Conservation (phyloP, 257 asterid genomes). For the Echium plantagineum region DNA sequence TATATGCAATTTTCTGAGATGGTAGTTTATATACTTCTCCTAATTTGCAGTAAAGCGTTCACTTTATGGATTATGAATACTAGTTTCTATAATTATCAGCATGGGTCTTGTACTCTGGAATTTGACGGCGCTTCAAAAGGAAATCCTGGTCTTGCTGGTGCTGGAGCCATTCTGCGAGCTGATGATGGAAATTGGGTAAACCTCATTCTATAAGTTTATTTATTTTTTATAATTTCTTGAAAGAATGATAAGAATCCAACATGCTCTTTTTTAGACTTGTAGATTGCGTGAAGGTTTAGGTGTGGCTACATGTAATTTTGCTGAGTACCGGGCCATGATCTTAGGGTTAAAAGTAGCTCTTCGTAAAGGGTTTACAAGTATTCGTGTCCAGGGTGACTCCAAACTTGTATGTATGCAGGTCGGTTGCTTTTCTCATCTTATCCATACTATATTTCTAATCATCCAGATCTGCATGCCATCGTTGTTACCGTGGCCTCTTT, state of each 20-base stretch:
- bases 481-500: too few relatives aligned
- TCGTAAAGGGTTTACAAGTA: slow-evolving; percentile 16
- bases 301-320: slow-evolving; percentile 16
- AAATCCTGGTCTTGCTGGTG: slow-evolving; percentile 48
- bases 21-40: too few relatives aligned
- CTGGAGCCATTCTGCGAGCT: slow-evolving; percentile 38
- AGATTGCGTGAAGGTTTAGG: slow-evolving; percentile 21
- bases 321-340: slow-evolving; percentile 19
- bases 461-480: too few relatives aligned
- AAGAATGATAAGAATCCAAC: not conserved
- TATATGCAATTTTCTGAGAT: too few relatives aligned
- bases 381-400: slow-evolving; percentile 21
- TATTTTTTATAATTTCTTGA: not conserved
- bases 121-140: slow-evolving; percentile 52
- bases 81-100: slow-evolving; percentile 1
- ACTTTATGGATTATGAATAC: too few relatives aligned
- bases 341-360: slow-evolving; percentile 19
- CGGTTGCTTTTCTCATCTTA: not conserved
- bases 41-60: too few relatives aligned
- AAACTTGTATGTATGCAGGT: slow-evolving; percentile 26
- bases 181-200: slow-evolving; percentile 38
- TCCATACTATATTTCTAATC: too few relatives aligned
- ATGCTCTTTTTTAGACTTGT: slow-evolving; percentile 8
- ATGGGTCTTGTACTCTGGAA: slow-evolving; percentile 30
- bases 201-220: not conserved